These are phyloP conservation scores for Corymbia citriodora DNA, from an alignment of 441 rosid species.

Conservation along the genomic window DNA sequence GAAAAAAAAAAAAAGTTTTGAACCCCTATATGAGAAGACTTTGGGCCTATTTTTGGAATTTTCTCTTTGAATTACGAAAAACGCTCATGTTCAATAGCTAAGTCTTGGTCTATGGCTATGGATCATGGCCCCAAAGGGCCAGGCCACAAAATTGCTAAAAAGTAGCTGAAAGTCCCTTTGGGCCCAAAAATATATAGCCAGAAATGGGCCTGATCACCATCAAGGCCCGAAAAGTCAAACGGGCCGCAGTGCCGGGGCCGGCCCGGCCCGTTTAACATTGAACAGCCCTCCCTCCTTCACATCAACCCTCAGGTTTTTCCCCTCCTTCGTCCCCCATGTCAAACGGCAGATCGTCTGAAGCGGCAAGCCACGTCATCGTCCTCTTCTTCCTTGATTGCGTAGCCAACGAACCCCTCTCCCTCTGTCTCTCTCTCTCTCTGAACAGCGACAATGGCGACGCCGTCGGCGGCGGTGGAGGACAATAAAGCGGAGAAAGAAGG, in stretches of 20 bases:
- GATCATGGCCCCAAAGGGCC: not conserved
- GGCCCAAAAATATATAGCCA: not conserved
- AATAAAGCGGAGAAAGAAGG: constrained; percentile 43
- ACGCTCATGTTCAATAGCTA: too few species aligned
- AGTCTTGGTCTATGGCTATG: fast-evolving
- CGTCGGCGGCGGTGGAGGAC: not conserved
- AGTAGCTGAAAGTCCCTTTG: not conserved
- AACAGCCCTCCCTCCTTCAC: not conserved
- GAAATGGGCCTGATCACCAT: not conserved
- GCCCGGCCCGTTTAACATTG: not conserved
- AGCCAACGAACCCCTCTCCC: not conserved
- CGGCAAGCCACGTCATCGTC: not conserved
- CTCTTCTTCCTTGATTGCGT: not conserved
- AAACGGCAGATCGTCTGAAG: not conserved
- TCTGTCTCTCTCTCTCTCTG: not conserved
- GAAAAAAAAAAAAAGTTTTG: too few species aligned
- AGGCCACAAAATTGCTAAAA: not conserved
- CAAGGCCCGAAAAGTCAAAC: not conserved
- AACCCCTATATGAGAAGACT: too few species aligned
- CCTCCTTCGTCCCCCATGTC: not conserved
- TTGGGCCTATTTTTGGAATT: too few species aligned
- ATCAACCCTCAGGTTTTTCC: not conserved
- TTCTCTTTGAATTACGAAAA: too few species aligned
- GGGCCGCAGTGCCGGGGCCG: not conserved
- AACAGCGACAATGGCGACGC: not conserved